Percentiles rank a stretch among this genome's conserved stretches.
These are phyloP conservation scores for Hemisphaericaspora lyxosophila DNA, from an alignment of 1,139 yeast genomes.

Conservation along the genomic window DNA sequence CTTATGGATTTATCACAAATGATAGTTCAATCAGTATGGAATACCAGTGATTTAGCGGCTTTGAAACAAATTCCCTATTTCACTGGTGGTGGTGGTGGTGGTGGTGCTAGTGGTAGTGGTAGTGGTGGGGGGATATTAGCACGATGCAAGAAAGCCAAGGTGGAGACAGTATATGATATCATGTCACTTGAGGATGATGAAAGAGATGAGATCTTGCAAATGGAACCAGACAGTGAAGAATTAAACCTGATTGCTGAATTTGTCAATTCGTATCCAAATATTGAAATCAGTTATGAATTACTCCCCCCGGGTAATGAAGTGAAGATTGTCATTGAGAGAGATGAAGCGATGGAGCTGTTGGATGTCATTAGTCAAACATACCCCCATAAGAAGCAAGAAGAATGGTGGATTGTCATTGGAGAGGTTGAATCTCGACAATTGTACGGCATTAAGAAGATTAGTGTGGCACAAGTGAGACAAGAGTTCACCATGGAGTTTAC, in stretches of 20 bases:
- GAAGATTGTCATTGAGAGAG: slow-evolving; percentile 60
- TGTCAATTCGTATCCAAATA: slow-evolving; percentile 85
- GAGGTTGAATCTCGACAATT: slow-evolving; percentile 58
- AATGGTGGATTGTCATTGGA: slow-evolving; percentile 90
- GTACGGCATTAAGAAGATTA: slow-evolving; percentile 71
- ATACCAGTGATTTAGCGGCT: slow-evolving; percentile 46
- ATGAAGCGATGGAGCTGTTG: slow-evolving; percentile 72
- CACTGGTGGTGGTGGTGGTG: too few species aligned
- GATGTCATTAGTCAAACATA: slow-evolving; percentile 55
- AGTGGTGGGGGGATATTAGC: slow-evolving; percentile 52
- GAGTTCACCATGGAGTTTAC: slow-evolving; percentile 54
- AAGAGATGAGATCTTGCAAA: slow-evolving; percentile 60
- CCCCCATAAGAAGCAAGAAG: slow-evolving; percentile 64
- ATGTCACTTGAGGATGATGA: slow-evolving; percentile 83
- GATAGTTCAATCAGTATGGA: slow-evolving; percentile 88
- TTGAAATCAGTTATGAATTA: slow-evolving; percentile 62
- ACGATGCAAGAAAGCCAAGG: slow-evolving; percentile 56
- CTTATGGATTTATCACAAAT: slow-evolving; percentile 91
- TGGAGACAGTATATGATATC: slow-evolving; percentile 77
- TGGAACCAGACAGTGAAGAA: slow-evolving; percentile 54
- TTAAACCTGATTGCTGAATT: slow-evolving; percentile 73
- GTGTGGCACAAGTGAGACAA: slow-evolving; percentile 54
- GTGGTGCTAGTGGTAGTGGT: too few species aligned
- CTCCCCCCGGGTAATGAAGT: slow-evolving; percentile 44
- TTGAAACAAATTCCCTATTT: slow-evolving; percentile 81